These are phyloP conservation scores for Favolaschia claudopus DNA, from an alignment of 768 basidiomycete species.

Conservation along the genomic window DNA sequence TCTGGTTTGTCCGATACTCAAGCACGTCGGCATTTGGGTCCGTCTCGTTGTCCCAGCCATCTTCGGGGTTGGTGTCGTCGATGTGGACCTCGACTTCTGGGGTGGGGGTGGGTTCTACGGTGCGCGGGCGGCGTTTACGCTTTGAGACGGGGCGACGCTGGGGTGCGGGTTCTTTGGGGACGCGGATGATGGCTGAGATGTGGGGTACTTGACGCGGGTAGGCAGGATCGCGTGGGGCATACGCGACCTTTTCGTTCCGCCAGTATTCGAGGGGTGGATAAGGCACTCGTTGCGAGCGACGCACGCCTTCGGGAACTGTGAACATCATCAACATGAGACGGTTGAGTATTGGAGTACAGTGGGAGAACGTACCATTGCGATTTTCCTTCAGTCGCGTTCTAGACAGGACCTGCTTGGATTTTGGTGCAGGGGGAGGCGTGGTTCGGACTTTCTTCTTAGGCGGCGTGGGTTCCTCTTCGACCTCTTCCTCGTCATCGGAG, in stretches of 20 bases:
- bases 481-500: slow-evolving; percentile 9
- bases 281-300: slow-evolving; percentile 74
- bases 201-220: slow-evolving; percentile 65
- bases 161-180: slow-evolving; percentile 44
- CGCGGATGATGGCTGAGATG: slow-evolving; percentile 71
- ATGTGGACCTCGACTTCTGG: slow-evolving; percentile 6
- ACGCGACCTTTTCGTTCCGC: slow-evolving; percentile 89
- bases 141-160: slow-evolving; percentile 27
- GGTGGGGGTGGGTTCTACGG: too few relatives aligned
- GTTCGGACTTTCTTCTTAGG: slow-evolving; percentile 10
- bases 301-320: slow-evolving; percentile 57
- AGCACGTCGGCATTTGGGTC: slow-evolving; percentile 68
- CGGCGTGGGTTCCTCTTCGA: background rate
- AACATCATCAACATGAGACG: background rate
- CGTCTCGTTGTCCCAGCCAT: slow-evolving; percentile 92
- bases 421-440: background rate
- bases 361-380: slow-evolving; percentile 39
- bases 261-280: slow-evolving; percentile 87
- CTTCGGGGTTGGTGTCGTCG: slow-evolving; percentile 57
- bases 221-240: slow-evolving; percentile 57
- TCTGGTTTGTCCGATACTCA: slow-evolving; percentile 67
- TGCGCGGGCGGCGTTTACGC: slow-evolving; percentile 37
- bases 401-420: slow-evolving; percentile 10
- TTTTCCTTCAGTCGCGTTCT: slow-evolving; percentile 49
- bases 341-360: slow-evolving; percentile 5